A percentile compares a stretch with the other conserved stretches of the same genome.
These are phyloP conservation scores for Inga leiocalycina DNA, from an alignment of 306 rosid genomes.

Conservation along the genomic window DNA sequence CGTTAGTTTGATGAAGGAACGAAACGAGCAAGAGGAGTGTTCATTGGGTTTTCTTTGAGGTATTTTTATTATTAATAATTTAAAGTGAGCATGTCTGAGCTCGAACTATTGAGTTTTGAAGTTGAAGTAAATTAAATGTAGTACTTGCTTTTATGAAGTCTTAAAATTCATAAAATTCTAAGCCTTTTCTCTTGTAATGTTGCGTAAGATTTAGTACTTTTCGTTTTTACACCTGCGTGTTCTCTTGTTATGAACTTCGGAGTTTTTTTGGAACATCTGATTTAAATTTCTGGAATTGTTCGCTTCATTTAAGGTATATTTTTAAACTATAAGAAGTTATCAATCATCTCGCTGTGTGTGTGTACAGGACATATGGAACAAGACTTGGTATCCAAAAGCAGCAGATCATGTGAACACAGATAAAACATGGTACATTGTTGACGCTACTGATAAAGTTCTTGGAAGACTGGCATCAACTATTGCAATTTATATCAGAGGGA, in stretches of 20 bases:
- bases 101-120: not conserved
- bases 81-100: not conserved
- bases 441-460: slow-evolving; percentile 86
- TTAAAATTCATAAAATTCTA: not conserved
- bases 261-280: not conserved
- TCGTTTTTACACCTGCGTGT: not conserved
- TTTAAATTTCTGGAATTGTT: slow-evolving; percentile 2
- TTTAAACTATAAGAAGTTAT: slow-evolving; percentile 5
- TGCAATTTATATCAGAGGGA: slow-evolving; percentile 84
- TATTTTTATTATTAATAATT: not conserved
- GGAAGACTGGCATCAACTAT: slow-evolving; percentile 95
- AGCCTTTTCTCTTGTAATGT: not conserved
- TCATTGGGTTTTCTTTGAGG: not conserved
- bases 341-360: not conserved
- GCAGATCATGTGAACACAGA: slow-evolving; percentile 88
- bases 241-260: not conserved
- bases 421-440: slow-evolving; percentile 88
- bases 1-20: not conserved
- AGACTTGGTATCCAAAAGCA: slow-evolving; percentile 94
- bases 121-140: slow-evolving; percentile 11
- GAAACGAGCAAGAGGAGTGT: not conserved
- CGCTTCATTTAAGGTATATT: slow-evolving; percentile 11
- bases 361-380: slow-evolving; percentile 92
- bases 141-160: not conserved
- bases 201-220: not conserved